These are phyloP conservation scores for Saccharomycopsis synnaedendra DNA, from an alignment of 805 yeast species.

Conservation along the genomic window DNA sequence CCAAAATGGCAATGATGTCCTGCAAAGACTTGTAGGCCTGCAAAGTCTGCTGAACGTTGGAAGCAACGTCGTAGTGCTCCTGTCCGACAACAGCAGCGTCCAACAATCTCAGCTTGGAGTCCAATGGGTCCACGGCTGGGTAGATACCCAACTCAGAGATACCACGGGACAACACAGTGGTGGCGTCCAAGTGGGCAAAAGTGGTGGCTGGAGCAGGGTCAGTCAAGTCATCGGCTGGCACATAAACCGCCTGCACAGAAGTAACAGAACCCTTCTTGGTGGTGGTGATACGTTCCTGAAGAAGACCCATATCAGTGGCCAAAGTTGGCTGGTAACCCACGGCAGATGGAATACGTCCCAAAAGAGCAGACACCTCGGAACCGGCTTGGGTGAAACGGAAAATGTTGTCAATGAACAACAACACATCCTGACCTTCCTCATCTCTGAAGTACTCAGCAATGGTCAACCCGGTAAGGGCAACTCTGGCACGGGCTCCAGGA, in stretches of 20 bases:
- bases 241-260: conserved; percentile 99
- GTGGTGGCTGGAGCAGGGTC: conserved; percentile 99
- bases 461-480: conserved; percentile 13
- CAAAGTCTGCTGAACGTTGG: conserved; percentile 93
- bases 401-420: conserved; percentile 98
- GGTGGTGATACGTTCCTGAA: conserved; percentile 99
- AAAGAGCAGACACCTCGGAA: conserved; percentile 98
- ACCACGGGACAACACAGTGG: conserved; percentile 99
- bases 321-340: conserved; percentile 99
- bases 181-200: conserved; percentile 99
- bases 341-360: conserved; percentile 99
- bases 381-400: conserved; percentile 99
- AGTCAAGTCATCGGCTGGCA: conserved; percentile 99
- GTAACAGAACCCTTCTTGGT: conserved; percentile 99
- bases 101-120: conserved; percentile 96
- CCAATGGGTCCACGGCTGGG: conserved; percentile 99
- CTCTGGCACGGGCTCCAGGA: conserved; percentile 85
- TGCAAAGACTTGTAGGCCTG: conserved; percentile 99
- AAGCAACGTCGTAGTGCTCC: conserved; percentile 96
- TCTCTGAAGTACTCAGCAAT: conserved; percentile 93
- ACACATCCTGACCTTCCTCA: conserved; percentile 99
- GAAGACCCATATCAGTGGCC: conserved; percentile 99
- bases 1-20: conserved; percentile 99
- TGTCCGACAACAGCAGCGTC: conserved; percentile 96
- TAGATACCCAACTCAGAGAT: conserved; percentile 99